Evolutionary conservation across 805 yeast genomes (phyloP).

Genomic region (Starmerella apicola): DNA sequence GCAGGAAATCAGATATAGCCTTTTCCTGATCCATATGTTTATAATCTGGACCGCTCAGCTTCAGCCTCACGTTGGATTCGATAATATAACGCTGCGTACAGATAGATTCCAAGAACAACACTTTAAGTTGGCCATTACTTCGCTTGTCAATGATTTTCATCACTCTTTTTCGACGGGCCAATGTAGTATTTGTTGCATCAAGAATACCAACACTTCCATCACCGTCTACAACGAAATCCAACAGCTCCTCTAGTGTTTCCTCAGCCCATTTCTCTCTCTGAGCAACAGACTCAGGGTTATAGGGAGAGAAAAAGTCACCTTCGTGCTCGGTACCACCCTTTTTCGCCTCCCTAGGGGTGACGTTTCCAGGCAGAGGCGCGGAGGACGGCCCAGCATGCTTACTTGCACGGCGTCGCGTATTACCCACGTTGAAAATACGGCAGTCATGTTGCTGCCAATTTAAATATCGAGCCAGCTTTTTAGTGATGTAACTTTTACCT

Average conservation of each 20-base stretch:
- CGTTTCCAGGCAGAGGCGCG: constrained; percentile 43
- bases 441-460: constrained; percentile 92
- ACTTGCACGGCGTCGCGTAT: constrained; percentile 68
- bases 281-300: constrained; percentile 47
- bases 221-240: constrained; percentile 68
- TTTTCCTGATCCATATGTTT: constrained; percentile 65
- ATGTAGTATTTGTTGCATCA: constrained; percentile 86
- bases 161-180: constrained; percentile 54
- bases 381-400: constrained; percentile 55
- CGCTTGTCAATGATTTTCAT: constrained; percentile 32
- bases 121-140: constrained; percentile 42
- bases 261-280: constrained; percentile 91
- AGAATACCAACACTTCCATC: constrained; percentile 86
- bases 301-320: constrained; percentile 80
- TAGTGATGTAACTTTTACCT: constrained; percentile 88
- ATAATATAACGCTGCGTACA: constrained; percentile 71
- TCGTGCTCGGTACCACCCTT: constrained; percentile 41
- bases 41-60: constrained; percentile 89
- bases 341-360: constrained; percentile 2
- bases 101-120: constrained; percentile 72
- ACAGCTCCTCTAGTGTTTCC: constrained; percentile 74
- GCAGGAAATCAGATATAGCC: constrained; percentile 72
- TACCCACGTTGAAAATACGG: constrained; percentile 87
- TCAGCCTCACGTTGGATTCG: constrained; percentile 71
- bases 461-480: constrained; percentile 75